phyloP scores from a whole-genome alignment of 2,329 filamentous ascomycete genomes.

The Phyllosticta citriasiana region DNA sequence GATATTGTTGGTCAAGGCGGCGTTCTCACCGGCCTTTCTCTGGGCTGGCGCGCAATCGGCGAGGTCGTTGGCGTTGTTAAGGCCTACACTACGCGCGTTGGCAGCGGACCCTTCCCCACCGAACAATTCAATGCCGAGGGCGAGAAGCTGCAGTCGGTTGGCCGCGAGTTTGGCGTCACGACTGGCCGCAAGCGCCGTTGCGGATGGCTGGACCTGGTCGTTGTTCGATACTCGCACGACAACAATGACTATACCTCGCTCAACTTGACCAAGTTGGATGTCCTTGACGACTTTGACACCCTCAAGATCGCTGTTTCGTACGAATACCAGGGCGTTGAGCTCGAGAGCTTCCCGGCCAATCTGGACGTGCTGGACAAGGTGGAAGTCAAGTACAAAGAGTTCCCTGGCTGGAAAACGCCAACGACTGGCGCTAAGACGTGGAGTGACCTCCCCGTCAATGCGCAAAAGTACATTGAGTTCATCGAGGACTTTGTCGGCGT shows the following conservation, averaged over 20 bases:
- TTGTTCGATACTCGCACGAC: conserved; percentile 54
- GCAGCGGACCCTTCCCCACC: conserved; percentile 56
- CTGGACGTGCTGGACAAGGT: conserved; percentile 47
- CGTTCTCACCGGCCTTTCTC: conserved; percentile 51
- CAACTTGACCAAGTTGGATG: conserved; percentile 58
- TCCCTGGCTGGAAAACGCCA: conserved; percentile 59
- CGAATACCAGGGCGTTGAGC: conserved; percentile 43
- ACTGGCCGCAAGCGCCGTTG: conserved; percentile 53
- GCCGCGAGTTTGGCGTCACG: conserved; percentile 45
- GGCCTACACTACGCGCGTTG: conserved; percentile 55
- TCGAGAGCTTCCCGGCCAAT: conserved; percentile 58
- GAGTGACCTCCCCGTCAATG: conserved; percentile 53
- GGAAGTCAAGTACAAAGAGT: conserved; percentile 57
- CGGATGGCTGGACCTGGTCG: conserved; percentile 58
- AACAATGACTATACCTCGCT: conserved; percentile 59
- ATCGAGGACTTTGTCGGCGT: conserved; percentile 58
- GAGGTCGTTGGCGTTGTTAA: conserved; percentile 58
- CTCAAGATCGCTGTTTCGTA: conserved; percentile 70
- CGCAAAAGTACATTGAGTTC: conserved; percentile 55
- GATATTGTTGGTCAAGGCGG: conserved; percentile 46
- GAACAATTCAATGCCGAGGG: conserved; percentile 51
- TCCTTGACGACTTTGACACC: conserved; percentile 63
- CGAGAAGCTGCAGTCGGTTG: conserved; percentile 46
- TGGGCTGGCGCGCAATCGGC: conserved; percentile 51
- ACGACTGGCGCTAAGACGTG: conserved; percentile 52